Conservation (phyloP, 192 early-diverging fungal genomes). For the Backusella tuberculispora region DNA sequence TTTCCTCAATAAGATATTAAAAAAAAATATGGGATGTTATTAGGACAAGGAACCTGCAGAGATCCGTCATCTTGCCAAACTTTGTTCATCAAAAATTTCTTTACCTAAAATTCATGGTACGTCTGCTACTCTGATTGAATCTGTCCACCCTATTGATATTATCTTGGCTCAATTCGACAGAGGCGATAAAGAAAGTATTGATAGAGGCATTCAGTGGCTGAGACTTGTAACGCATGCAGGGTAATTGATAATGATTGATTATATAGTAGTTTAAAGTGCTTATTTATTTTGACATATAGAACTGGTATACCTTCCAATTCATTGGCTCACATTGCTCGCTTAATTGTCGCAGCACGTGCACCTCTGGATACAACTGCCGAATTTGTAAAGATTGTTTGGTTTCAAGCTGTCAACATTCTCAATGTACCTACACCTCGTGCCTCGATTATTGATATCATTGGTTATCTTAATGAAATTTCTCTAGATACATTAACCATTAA, state of each 20-base stretch:
- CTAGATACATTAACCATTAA: slow-evolving; percentile 30
- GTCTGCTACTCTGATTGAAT: background rate
- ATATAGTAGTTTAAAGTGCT: background rate
- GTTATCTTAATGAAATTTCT: slow-evolving; percentile 37
- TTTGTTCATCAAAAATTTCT: slow-evolving; percentile 22
- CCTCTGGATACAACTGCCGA: slow-evolving; percentile 31
- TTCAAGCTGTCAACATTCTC: slow-evolving; percentile 41
- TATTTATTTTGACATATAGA: slow-evolving; percentile 23
- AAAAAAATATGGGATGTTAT: background rate
- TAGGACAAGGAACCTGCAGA: slow-evolving; percentile 29
- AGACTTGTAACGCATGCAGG: slow-evolving; percentile 42
- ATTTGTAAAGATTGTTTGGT: slow-evolving; percentile 47
- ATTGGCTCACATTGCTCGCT: slow-evolving; percentile 38
- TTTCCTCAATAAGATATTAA: background rate
- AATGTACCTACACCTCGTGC: slow-evolving; percentile 31
- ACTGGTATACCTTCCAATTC: slow-evolving; percentile 40
- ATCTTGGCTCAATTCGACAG: slow-evolving; percentile 33
- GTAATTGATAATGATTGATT: slow-evolving; percentile 22
- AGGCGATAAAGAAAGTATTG: slow-evolving; percentile 27
- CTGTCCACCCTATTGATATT: slow-evolving; percentile 30
- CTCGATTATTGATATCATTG: slow-evolving; percentile 38
- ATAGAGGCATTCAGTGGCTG: slow-evolving; percentile 45
- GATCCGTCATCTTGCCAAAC: slow-evolving; percentile 17
- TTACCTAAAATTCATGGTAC: background rate
- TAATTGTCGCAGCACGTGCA: slow-evolving; percentile 24